Evolutionary conservation across 2,329 filamentous ascomycete genomes (phyloP), one percentile per base, ranked within the genome.

Genomic region (Fusarium lateritium): DNA sequence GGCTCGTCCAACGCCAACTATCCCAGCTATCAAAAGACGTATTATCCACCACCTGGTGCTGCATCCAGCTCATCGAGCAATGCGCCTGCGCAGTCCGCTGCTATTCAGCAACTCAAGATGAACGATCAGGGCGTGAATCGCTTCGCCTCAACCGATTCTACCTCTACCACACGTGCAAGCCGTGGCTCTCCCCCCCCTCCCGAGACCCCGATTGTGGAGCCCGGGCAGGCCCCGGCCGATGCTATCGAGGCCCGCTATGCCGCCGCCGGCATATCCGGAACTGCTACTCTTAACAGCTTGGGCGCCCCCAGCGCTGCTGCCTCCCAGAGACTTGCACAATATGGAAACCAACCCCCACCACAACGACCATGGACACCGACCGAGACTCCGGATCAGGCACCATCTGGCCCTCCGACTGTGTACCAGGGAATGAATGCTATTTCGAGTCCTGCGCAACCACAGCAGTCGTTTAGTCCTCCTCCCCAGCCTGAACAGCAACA

Each of bases 181-280:
- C 88, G 96, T 72, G 96, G 96, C 43, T 98, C 95, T 28, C 96
- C 96, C 7, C 95, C 96, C 6, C 96, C 96, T 2, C 96, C 96
- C 10, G 95, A 98, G 78, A 98, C 96, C 0, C 94, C 96, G 33
- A 86, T 95, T 65, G 87, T 92, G 31, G 92, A 91, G 40, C 92
- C 92, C 2, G 89, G 88, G 19, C 85, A 84, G 54, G 84, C 89
- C n/a, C 89, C 91, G 3, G 89, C 89, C 55, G 93, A 92, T 40
- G 93, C 93, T 57, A 97, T 98, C 73, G 94, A 97, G 78, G 93
- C 94, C 51, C 89, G 94, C 56, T 98, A 97, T 84, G 94, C 94
- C 4, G 94, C 94, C 5, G 92, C 94, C 28, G 94, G 94, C 36
- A 97, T 97, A 68, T 93, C 94, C 4, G 94, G 94, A 4, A 91